phyloP scores from a whole-genome alignment of 768 basidiomycete species.

The Chalciporus pseudorubinellus region DNA sequence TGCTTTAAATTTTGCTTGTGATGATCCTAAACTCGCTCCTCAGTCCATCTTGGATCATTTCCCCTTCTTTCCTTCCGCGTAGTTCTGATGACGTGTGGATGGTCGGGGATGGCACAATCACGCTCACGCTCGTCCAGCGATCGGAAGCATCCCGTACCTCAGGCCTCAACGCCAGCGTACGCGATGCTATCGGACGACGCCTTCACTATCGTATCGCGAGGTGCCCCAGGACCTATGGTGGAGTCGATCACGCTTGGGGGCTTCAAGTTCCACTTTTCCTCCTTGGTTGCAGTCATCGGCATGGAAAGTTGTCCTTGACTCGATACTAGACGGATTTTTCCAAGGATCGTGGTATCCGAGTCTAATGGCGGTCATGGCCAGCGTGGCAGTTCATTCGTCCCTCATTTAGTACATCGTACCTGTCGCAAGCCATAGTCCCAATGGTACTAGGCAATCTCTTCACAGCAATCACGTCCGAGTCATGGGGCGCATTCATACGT shows the following conservation, averaged over 20 bases:
- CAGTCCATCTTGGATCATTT: background rate
- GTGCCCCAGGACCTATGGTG: constrained; percentile 13
- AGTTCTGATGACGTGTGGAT: background rate
- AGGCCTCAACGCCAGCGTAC: constrained; percentile 11
- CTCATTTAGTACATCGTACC: background rate
- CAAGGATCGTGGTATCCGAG: background rate
- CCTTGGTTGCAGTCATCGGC: background rate
- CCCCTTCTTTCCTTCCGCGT: background rate
- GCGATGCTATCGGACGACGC: constrained; percentile 21
- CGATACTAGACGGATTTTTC: background rate
- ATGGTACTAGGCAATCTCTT: too few relatives aligned
- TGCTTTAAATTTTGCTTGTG: background rate
- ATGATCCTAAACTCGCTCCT: constrained; percentile 1
- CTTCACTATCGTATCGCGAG: constrained; percentile 12
- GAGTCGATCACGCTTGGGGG: constrained; percentile 20
- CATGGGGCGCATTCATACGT: too few relatives aligned
- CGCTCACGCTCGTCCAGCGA: constrained; percentile 16
- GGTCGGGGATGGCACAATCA: constrained; percentile 17
- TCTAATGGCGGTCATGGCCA: background rate
- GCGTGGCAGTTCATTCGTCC: background rate
- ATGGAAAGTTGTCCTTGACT: background rate
- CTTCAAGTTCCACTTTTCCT: constrained; percentile 21
- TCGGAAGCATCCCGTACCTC: constrained; percentile 7
- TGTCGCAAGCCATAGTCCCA: too few relatives aligned
- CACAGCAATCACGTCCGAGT: too few relatives aligned